phyloP scores from a whole-genome alignment of 345 rosid genomes.

The Salix viminalis region DNA sequence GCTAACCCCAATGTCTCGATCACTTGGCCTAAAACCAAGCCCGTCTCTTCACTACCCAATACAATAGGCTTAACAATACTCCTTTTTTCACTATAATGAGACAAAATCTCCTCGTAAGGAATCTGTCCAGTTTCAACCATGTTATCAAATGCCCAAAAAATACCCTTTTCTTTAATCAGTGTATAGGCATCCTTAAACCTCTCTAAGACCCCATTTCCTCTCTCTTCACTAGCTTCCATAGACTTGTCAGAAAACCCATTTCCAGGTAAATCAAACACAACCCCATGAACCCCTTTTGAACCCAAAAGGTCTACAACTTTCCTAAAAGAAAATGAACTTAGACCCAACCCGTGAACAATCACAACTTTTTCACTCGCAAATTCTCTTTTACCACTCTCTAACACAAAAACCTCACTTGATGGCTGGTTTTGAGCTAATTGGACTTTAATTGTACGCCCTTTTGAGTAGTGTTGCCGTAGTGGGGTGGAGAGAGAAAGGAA shows the following conservation, averaged over 20 bases:
- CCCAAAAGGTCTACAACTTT: constrained; percentile 43
- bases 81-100: constrained; percentile 33
- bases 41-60: constrained; percentile 63
- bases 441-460: constrained; percentile 69
- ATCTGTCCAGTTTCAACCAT: constrained; percentile 88
- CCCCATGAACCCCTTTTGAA: constrained; percentile 57
- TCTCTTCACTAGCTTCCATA: constrained; percentile 49
- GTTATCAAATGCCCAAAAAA: constrained; percentile 92
- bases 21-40: constrained; percentile 63
- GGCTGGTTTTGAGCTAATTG: constrained; percentile 42
- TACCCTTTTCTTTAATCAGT: constrained; percentile 76
- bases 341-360: constrained; percentile 72
- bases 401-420: constrained; percentile 59
- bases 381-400: constrained; percentile 39
- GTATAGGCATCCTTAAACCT: constrained; percentile 60
- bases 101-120: constrained; percentile 56
- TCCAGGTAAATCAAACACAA: constrained; percentile 91
- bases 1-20: constrained; percentile 63
- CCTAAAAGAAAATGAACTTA: constrained; percentile 69
- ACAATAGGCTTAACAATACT: constrained; percentile 44
- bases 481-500: constrained; percentile 65
- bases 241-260: constrained; percentile 87
- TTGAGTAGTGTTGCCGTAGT: constrained; percentile 78
- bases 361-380: constrained; percentile 47
- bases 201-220: constrained; percentile 44